Evolutionary conservation across 176 grass and related monocot genomes (phyloP), one percentile per base, ranked within the genome.

Genomic region (Themeda triandra): DNA sequence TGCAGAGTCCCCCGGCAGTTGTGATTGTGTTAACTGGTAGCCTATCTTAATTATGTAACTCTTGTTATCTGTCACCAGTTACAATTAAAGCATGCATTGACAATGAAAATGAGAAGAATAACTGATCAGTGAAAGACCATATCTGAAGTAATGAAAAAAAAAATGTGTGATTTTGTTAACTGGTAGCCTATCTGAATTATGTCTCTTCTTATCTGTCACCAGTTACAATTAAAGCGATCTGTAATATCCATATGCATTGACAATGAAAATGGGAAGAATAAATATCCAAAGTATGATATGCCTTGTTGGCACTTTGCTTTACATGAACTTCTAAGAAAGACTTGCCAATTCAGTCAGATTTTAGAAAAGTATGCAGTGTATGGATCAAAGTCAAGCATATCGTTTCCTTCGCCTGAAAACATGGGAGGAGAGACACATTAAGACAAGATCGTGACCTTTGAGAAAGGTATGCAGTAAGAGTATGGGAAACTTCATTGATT

Each of bases 401-500:
- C 37, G 35, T 69, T 80, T 79, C 53, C 76, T 80, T 80, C 29
- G 58, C 18, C 40, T 63, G 8, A 64, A 66, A n/a, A 66, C 10
- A 63, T 33, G n/a, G 30, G 37, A n/a, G 63, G 59, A 32, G 18
- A 66, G 28, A 4, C 68, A 54, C 21, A 40, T 17, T 21, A 53
- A 77, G 86, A 35, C 53, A 81, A 69, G 29, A 69, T 35, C 19
- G 10, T 18, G 28, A 40, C 14, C 8, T 8, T 27, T 6, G 4
- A 48, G 14, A 82, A 37, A 71, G 71, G 27, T 41, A 77, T 51
- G 32, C 4, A 28, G 45, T 78, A 77, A 72, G 11, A 23, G 7
- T 45, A 23, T 35, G 15, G 6, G 46, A 59, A 63, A 86, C 32
- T 73, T 82, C 17, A 83, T 69, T 80, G 13, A 49, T 83, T 87